These are phyloP conservation scores for Talaromyces sp. DNA, from an alignment of 2,329 filamentous ascomycete genomes.

Conservation along the genomic window DNA sequence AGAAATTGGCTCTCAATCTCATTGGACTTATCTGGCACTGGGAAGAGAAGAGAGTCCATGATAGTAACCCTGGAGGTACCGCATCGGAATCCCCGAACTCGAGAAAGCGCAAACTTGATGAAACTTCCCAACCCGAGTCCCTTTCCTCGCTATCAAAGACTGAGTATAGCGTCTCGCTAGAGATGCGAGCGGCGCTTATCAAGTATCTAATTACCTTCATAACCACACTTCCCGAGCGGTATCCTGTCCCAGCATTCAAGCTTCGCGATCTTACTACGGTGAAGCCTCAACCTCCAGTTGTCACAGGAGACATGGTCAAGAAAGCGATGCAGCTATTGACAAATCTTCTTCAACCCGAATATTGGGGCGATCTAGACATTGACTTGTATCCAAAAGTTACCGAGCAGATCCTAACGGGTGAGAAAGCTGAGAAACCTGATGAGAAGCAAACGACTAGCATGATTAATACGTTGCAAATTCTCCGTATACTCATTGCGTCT, in stretches of 20 bases:
- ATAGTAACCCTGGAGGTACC: slow-evolving; percentile 34
- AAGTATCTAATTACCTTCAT: slow-evolving; percentile 97
- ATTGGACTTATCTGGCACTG: slow-evolving; percentile 89
- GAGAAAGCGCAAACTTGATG: slow-evolving; percentile 74
- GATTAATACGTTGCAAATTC: slow-evolving; percentile 88
- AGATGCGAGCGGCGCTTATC: slow-evolving; percentile 73
- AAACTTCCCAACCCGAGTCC: slow-evolving; percentile 54
- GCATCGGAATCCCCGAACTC: slow-evolving; percentile 67
- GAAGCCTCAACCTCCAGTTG: slow-evolving; percentile 49
- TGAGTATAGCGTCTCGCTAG: slow-evolving; percentile 66
- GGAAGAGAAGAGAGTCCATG: slow-evolving; percentile 78
- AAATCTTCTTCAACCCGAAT: slow-evolving; percentile 78
- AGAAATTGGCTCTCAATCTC: slow-evolving; percentile 84
- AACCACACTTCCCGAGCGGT: slow-evolving; percentile 81
- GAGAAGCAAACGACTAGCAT: slow-evolving; percentile 83
- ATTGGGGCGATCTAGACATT: slow-evolving; percentile 89
- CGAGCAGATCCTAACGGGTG: slow-evolving; percentile 76
- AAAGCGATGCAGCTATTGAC: slow-evolving; percentile 78
- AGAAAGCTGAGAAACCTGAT: slow-evolving; percentile 77
- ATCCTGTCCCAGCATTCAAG: slow-evolving; percentile 68
- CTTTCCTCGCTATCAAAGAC: slow-evolving; percentile 50
- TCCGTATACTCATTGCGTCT: slow-evolving; percentile 82
- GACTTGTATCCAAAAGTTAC: slow-evolving; percentile 89
- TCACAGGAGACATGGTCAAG: slow-evolving; percentile 74
- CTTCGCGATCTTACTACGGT: slow-evolving; percentile 54